Conservation (phyloP, 331 rosid species). For the Quercus tomentella region DNA sequence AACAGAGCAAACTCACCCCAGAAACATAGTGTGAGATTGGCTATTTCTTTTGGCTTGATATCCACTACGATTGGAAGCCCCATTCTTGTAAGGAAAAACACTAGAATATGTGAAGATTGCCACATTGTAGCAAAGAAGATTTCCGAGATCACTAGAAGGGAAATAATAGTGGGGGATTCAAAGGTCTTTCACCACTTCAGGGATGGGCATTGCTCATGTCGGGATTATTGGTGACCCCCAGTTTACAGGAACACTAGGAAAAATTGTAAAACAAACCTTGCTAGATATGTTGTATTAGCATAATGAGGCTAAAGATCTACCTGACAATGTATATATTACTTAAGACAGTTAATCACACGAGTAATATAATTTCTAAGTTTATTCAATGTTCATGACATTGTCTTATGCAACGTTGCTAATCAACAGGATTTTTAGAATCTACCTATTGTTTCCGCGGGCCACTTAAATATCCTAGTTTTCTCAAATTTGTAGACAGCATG, state of each 20-base stretch:
- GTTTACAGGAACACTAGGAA: background rate
- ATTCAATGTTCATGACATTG: background rate
- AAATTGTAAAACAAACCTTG: background rate
- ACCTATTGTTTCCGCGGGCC: no score
- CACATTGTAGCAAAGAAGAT: slow-evolving; percentile 42
- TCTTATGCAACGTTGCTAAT: background rate
- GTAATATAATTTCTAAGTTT: background rate
- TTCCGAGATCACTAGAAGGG: slow-evolving; percentile 35
- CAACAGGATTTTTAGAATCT: background rate
- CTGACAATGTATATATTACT: background rate
- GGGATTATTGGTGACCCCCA: slow-evolving; percentile 50
- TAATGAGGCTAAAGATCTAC: background rate
- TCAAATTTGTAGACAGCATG: no score
- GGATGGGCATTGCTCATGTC: slow-evolving; percentile 53
- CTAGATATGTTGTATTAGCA: background rate
- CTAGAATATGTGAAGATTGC: slow-evolving; percentile 55
- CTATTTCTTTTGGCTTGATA: slow-evolving; percentile 55
- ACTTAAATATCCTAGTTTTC: no score
- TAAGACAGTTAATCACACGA: background rate
- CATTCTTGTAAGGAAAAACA: slow-evolving; percentile 48
- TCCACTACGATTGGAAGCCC: slow-evolving; percentile 44
- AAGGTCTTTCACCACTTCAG: slow-evolving; percentile 59
- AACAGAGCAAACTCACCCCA: slow-evolving; percentile 25
- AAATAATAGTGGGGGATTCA: slow-evolving; percentile 56
- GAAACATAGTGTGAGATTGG: slow-evolving; percentile 56